Percentiles rank a stretch among this genome's conserved stretches.
Evolutionary conservation across 306 rosid species (phyloP).

Genomic region (Rosa persica): DNA sequence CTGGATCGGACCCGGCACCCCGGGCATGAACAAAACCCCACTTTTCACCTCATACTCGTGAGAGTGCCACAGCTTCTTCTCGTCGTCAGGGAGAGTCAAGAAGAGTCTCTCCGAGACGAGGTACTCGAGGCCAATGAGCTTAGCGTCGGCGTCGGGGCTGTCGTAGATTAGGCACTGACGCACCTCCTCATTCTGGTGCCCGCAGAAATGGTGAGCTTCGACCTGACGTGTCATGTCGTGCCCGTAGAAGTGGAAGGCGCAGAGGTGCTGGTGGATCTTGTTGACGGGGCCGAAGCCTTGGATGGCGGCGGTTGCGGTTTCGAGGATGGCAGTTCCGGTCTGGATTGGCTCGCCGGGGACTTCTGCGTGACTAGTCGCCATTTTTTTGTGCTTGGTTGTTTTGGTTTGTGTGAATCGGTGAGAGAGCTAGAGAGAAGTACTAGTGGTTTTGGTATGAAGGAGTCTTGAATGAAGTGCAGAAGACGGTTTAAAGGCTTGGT

Average conservation of each 20-base stretch:
- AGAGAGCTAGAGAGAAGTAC: background rate
- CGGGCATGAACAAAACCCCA: conserved; percentile 58
- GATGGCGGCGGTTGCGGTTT: conserved; percentile 56
- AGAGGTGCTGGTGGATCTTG: conserved; percentile 85
- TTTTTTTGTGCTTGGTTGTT: conserved; percentile 2
- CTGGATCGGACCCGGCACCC: conserved; percentile 43
- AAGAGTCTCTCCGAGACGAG: conserved; percentile 54
- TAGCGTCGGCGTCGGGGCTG: conserved; percentile 28
- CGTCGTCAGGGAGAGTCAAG: conserved; percentile 68
- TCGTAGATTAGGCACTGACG: conserved; percentile 81
- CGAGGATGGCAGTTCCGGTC: conserved; percentile 48
- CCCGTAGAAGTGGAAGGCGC: conserved; percentile 82
- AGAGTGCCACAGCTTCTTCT: conserved; percentile 80
- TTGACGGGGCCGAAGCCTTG: conserved; percentile 66
- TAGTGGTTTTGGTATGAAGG: background rate
- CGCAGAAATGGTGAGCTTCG: conserved; percentile 89
- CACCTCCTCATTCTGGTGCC: conserved; percentile 74
- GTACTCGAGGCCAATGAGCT: conserved; percentile 71
- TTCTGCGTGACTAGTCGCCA: conserved; percentile 24
- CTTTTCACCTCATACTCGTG: conserved; percentile 86
- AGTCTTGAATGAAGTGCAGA: background rate
- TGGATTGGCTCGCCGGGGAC: conserved; percentile 54
- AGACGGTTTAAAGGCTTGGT: background rate
- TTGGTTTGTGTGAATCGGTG: background rate
- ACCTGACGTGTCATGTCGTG: conserved; percentile 81